Evolutionary conservation across 345 rosid genomes (phyloP).

Genomic region (Reutealis trisperma): DNA sequence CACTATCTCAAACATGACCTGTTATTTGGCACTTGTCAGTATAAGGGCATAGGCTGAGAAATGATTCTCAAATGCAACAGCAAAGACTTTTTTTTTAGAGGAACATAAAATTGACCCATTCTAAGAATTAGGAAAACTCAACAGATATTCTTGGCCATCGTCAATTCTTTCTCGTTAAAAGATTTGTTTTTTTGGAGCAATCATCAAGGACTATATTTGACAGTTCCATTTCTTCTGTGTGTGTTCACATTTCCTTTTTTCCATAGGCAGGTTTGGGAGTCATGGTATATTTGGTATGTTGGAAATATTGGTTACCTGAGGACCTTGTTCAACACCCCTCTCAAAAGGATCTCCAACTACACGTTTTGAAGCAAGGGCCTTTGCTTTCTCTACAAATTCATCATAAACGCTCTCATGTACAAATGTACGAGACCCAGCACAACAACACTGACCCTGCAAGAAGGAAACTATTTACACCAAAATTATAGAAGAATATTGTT

Average conservation of each 20-base stretch:
- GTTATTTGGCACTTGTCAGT: background rate
- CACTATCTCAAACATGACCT: background rate
- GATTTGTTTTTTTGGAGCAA: too few relatives aligned
- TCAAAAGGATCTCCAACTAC: conserved; percentile 83
- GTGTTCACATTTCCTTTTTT: too few relatives aligned
- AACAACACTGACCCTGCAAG: conserved; percentile 79
- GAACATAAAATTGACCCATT: too few relatives aligned
- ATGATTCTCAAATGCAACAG: background rate
- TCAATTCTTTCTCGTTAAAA: too few relatives aligned
- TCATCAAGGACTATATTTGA: too few relatives aligned
- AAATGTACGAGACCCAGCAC: conserved; percentile 85
- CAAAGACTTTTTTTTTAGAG: background rate
- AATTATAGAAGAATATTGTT: background rate
- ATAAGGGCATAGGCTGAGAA: background rate
- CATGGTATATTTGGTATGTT: background rate
- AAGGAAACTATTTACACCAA: background rate
- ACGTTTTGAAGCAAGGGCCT: conserved; percentile 61
- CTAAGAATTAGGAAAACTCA: too few relatives aligned
- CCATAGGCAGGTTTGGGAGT: too few relatives aligned
- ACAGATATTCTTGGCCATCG: too few relatives aligned
- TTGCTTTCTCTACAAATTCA: conserved; percentile 79
- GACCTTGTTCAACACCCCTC: conserved; percentile 74
- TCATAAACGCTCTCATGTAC: conserved; percentile 76
- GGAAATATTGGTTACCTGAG: conserved; percentile 50
- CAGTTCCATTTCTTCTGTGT: too few relatives aligned